phyloP scores from a whole-genome alignment of 768 basidiomycete genomes.

The Pleurotus eryngii region DNA sequence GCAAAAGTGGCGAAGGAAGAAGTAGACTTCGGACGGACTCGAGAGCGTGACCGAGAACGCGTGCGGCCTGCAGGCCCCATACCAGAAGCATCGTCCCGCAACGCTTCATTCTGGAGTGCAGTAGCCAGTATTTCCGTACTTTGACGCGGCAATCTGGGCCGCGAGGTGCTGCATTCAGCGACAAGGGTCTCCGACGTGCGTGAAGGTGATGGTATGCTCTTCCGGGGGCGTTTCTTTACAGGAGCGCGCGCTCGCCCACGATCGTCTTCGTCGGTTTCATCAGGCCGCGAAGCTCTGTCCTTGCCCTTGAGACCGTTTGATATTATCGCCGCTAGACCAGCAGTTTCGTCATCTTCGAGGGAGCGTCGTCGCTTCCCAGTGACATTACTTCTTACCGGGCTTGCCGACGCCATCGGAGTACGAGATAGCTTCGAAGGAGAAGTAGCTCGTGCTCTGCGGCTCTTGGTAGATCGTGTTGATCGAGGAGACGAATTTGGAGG shows the following conservation, averaged over 20 bases:
- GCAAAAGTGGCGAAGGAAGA: slow-evolving; percentile 1
- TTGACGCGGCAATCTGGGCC: too few species aligned
- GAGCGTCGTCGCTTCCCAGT: neutral
- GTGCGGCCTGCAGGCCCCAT: slow-evolving; percentile 1
- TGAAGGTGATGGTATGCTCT: neutral
- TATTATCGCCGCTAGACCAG: neutral
- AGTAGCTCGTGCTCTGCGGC: neutral
- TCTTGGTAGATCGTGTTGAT: slow-evolving; percentile 15
- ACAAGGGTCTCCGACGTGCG: too few species aligned
- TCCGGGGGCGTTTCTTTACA: neutral
- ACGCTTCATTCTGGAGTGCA: too few species aligned
- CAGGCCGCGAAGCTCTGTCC: neutral
- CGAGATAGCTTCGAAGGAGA: neutral
- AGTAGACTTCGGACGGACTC: neutral
- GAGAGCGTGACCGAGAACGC: slow-evolving; percentile 2
- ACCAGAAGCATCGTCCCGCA: neutral
- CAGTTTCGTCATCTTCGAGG: neutral
- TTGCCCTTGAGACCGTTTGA: neutral
- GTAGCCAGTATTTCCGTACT: too few species aligned
- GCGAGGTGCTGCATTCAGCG: too few species aligned
- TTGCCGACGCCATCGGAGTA: neutral
- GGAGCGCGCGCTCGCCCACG: neutral
- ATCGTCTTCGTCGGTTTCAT: neutral
- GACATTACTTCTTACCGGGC: neutral
- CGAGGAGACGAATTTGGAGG: slow-evolving; percentile 23